Evolutionary conservation across 306 rosid species (phyloP), one percentile per base, ranked within the genome.

Genomic region (Trifolium subterraneum): DNA sequence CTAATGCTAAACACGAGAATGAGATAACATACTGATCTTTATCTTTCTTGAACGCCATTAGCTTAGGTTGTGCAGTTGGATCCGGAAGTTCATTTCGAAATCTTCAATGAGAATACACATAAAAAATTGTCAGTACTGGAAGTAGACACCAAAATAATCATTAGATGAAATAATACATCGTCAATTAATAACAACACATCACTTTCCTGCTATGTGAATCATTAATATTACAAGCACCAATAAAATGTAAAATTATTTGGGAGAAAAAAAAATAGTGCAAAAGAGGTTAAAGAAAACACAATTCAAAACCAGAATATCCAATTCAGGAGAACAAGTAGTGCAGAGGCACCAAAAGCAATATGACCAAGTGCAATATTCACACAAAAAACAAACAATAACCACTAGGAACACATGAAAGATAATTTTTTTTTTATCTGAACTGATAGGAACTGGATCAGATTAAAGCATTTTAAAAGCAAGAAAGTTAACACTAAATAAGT

Each of bases 81-180:
- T 94, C 99, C 16, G 98, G 99, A 77, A 94, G 99, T 76, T 94
- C 99, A 80, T 92, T 94, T 62, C 99, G 96, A 78, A 94, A 94
- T 68, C 99, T 94, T 75, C 27, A 72, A 77, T 60, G 44, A 74
- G 79, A 82, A 72, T 5, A 75, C 20, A 82, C 68, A 67, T 60
- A 55, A 45, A 42, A 80, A 50, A 33, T 64, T 60, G 66, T 85
- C 82, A 87, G 83, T 44, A 58, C 3, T 10, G 60, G 78, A 74
- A 75, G 71, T 51, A 62, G 70, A 59, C 9, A 75, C 16, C 25
- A 60, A 25, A 66, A 25, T 41, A 44, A 75, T 15, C 44, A 62
- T 64, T 9, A 36, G 11, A 71, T 11, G 42, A 74, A 64, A 68
- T 50, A 12, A 18, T 10, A 47, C 68, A 59, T 39, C 73, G 36